phyloP scores from a whole-genome alignment of 208 protist genomes.

The Spongospora subterranea region DNA sequence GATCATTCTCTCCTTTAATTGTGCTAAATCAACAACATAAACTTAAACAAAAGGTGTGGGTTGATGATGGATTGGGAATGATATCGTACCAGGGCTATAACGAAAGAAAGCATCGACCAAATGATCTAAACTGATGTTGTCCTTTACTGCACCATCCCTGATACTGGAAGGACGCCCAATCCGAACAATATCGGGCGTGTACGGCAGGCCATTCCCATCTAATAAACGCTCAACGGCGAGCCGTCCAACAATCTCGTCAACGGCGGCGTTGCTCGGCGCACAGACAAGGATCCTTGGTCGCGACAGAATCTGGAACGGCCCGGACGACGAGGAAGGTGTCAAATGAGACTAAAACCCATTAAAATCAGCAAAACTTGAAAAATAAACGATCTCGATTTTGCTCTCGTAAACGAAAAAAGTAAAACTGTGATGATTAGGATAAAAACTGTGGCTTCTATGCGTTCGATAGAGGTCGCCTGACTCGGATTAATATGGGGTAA shows the following conservation, averaged over 20 bases:
- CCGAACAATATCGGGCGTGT: constrained; percentile 52
- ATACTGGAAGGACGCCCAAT: constrained; percentile 51
- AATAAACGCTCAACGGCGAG: neutral
- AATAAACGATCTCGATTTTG: no score
- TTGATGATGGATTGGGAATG: neutral
- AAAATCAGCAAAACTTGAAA: neutral
- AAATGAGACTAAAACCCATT: neutral
- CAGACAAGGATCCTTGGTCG: constrained; percentile 73
- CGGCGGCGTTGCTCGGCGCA: constrained; percentile 79
- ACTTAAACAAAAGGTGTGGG: neutral
- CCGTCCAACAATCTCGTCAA: constrained; percentile 77
- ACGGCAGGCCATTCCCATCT: constrained; percentile 11
- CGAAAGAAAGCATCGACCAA: constrained; percentile 47
- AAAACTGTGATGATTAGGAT: neutral
- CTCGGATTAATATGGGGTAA: no score
- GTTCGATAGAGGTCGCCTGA: no score
- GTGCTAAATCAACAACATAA: constrained; percentile 8
- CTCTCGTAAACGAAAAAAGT: neutral
- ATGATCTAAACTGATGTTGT: constrained; percentile 15
- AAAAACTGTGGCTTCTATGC: neutral
- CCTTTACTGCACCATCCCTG: constrained; percentile 15
- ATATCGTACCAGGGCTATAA: neutral
- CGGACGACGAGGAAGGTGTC: neutral
- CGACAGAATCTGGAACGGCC: constrained; percentile 54
- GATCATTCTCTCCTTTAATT: neutral